Base-by-base conservation (phyloP, 768 basidiomycete species). In the Collybiopsis confluens region DNA sequence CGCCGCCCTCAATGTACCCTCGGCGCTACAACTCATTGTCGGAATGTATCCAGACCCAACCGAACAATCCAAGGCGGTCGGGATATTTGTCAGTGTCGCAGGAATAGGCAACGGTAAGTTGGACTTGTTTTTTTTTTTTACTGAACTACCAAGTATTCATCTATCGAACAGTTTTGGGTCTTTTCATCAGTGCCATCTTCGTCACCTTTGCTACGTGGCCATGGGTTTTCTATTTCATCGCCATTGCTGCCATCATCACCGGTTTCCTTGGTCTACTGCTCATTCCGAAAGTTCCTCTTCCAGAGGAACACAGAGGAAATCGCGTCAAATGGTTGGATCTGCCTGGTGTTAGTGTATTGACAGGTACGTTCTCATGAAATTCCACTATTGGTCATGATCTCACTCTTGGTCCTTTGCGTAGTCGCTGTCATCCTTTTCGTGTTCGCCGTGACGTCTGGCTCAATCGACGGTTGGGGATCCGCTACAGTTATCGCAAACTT, bases 181-280 rank as follows among this genome's bases (percentile, higher is more conserved):
- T 76, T n/a, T 52, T 75, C 24, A 67, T 77, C 13, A 78, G 78
- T 8, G 77, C 75, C 1, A 23, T 73, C n/a, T 68, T 79, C 41
- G 71, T 73, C 3, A 58, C 67, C 38, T 72, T 64, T 28, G 65
- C 65, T 2, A 70, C 73, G 10, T 82, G 74, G 67, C 70, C 62
- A 24, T 80, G 79, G 80, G 69, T 80, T 18, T 81, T 83, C 61
- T 80, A 74, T 62, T 70, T 76, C 55, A 64, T 70, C 30, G 70
- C 75, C 2, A 70, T 79, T 35, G 52, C 80, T 33, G 61, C 69
- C 36, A 48, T 70, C 5, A 59, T 67, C 15, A 64, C 75, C 11
- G 64, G 70, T 33, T 15, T 69, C 16, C 43, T 16, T 48, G 60
- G 2, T 63, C 68, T 44, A n/a, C 68, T 16, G 58, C 73, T 30